phyloP scores from a whole-genome alignment of 2,329 filamentous ascomycete species.

The Thielaviopsis populi region DNA sequence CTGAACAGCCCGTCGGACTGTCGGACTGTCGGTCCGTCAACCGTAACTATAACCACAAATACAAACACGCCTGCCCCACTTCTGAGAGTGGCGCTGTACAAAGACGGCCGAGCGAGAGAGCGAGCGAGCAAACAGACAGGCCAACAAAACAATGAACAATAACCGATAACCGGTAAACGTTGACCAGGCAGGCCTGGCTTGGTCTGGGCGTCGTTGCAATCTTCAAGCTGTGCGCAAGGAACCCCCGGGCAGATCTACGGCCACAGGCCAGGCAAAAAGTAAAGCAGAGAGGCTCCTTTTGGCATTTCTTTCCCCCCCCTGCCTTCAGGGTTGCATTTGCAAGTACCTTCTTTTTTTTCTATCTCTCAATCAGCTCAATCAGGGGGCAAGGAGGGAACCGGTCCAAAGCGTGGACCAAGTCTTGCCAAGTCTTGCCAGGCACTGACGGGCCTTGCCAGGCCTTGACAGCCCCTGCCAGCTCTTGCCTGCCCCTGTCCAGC shows the following conservation, averaged over 20 bases:
- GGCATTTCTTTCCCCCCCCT: background rate
- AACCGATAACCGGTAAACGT: background rate
- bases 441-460: background rate
- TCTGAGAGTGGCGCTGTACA: background rate
- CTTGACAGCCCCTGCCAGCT: background rate
- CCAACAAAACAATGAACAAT: no score
- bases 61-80: background rate
- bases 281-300: background rate
- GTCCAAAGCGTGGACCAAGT: background rate
- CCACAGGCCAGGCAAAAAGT: background rate
- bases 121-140: no score
- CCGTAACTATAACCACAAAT: no score
- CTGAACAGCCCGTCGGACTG: no score
- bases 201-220: background rate
- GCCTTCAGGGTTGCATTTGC: background rate
- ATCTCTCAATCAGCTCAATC: background rate
- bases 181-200: background rate
- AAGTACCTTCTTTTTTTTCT: no score
- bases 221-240: background rate
- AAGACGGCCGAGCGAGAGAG: background rate
- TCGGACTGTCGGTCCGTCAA: no score
- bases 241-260: background rate
- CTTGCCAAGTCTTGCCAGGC: background rate
- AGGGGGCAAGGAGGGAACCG: background rate
- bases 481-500: no score